Conservation (phyloP, 768 basidiomycete genomes). For the Phylloporus scabripes region DNA sequence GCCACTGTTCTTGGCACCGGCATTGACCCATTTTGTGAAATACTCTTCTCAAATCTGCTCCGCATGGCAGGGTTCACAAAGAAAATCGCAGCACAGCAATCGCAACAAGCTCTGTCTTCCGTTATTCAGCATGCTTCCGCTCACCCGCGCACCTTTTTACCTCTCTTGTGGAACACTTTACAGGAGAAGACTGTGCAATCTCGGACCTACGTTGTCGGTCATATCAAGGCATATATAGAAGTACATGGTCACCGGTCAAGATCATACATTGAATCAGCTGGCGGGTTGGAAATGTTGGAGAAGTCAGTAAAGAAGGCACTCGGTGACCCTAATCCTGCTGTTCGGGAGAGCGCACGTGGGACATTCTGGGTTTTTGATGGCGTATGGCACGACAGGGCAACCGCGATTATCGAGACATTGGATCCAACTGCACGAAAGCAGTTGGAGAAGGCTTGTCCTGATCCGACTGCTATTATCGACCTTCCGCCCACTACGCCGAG, state of each 20-base stretch:
- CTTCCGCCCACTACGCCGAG: slow-evolving; percentile 49
- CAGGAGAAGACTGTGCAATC: slow-evolving; percentile 81
- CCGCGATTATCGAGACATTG: slow-evolving; percentile 55
- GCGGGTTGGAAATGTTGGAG: slow-evolving; percentile 67
- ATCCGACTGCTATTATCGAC: slow-evolving; percentile 38
- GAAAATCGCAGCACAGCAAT: slow-evolving; percentile 82
- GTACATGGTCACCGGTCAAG: slow-evolving; percentile 63
- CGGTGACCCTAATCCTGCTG: slow-evolving; percentile 72
- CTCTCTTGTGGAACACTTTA: slow-evolving; percentile 60
- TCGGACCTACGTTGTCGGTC: slow-evolving; percentile 58
- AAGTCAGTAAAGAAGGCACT: slow-evolving; percentile 68
- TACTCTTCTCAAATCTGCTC: slow-evolving; percentile 67
- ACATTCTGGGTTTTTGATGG: slow-evolving; percentile 77
- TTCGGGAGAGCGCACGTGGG: slow-evolving; percentile 64
- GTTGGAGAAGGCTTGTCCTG: slow-evolving; percentile 80
- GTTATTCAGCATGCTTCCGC: slow-evolving; percentile 67
- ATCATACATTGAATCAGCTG: slow-evolving; percentile 59
- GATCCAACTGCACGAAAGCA: slow-evolving; percentile 71
- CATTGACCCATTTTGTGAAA: slow-evolving; percentile 79
- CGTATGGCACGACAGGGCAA: slow-evolving; percentile 71
- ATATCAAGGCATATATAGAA: slow-evolving; percentile 73
- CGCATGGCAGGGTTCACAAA: slow-evolving; percentile 90
- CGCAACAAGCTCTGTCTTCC: slow-evolving; percentile 65
- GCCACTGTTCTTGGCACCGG: slow-evolving; percentile 55
- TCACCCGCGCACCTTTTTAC: slow-evolving; percentile 62